Evolutionary conservation across 176 grass and related monocot genomes (phyloP).

Genomic region (Phyllostachys edulis): DNA sequence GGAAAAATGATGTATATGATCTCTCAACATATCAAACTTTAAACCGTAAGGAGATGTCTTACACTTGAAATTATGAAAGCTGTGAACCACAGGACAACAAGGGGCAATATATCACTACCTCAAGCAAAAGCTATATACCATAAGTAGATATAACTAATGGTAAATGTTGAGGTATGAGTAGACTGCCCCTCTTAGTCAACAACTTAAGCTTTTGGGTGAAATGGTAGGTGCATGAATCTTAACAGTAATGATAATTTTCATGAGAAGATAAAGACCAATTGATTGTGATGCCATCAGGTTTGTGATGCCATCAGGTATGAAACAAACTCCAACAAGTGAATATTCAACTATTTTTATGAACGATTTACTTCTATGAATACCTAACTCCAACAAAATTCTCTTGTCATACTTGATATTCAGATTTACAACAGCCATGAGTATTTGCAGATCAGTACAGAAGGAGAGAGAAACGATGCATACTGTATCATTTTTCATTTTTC

Average conservation of each 20-base stretch:
- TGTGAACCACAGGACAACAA: background rate
- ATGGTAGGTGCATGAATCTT: background rate
- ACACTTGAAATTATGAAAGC: background rate
- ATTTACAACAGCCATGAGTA: background rate
- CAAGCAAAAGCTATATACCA: background rate
- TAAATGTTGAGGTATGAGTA: background rate
- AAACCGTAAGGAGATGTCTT: background rate
- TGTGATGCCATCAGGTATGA: background rate
- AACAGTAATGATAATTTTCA: background rate
- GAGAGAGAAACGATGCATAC: background rate
- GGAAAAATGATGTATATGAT: constrained; percentile 26
- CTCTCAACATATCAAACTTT: background rate
- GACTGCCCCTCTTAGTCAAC: background rate
- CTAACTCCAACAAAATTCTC: background rate
- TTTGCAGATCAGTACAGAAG: background rate
- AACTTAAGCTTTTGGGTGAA: background rate
- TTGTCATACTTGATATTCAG: background rate
- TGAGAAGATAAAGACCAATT: background rate
- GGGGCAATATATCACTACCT: background rate
- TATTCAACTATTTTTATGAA: background rate
- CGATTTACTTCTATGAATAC: background rate
- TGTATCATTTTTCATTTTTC: background rate
- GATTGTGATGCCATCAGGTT: background rate
- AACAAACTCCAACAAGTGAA: background rate
- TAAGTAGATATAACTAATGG: background rate